Evolutionary conservation across 306 rosid genomes (phyloP).

Genomic region (Neltuma alba): DNA sequence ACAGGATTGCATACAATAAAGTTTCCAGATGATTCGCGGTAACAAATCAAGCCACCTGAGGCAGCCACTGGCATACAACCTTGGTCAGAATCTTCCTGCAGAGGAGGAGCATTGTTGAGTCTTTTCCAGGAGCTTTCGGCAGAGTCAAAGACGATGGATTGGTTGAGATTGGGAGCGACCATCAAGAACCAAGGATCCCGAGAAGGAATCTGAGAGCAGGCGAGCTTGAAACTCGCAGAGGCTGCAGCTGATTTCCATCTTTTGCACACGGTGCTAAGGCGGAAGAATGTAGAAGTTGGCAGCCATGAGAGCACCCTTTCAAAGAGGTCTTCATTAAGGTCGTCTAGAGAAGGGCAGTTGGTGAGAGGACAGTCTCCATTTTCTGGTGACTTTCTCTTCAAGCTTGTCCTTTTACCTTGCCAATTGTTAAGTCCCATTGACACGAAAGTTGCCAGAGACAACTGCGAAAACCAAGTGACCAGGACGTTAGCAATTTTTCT

Average conservation of each 20-base stretch:
- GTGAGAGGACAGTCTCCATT: constrained; percentile 33
- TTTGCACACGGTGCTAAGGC: constrained; percentile 84
- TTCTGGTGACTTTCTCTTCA: constrained; percentile 74
- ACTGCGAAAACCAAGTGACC: constrained; percentile 46
- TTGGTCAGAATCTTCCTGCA: constrained; percentile 38
- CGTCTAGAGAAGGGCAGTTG: constrained; percentile 59
- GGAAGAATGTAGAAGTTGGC: constrained; percentile 83
- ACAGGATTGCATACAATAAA: constrained; percentile 71
- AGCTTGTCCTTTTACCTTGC: constrained; percentile 28
- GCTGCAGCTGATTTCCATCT: constrained; percentile 83
- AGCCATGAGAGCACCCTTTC: constrained; percentile 88
- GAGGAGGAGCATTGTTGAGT: constrained; percentile 56
- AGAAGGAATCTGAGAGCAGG: constrained; percentile 72
- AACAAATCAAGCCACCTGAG: constrained; percentile 85
- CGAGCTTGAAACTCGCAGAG: constrained; percentile 81
- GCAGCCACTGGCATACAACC: constrained; percentile 87
- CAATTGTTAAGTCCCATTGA: constrained; percentile 53
- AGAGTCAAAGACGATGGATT: constrained; percentile 69
- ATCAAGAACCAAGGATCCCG: constrained; percentile 93
- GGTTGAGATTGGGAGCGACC: constrained; percentile 74
- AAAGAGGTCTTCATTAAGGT: constrained; percentile 86
- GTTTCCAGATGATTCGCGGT: constrained; percentile 58
- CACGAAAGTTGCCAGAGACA: constrained; percentile 29
- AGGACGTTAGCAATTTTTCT: constrained; percentile 15
- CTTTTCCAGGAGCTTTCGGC: constrained; percentile 76